Evolutionary conservation across 306 rosid genomes (phyloP).

Genomic region (Rosa chinensis): DNA sequence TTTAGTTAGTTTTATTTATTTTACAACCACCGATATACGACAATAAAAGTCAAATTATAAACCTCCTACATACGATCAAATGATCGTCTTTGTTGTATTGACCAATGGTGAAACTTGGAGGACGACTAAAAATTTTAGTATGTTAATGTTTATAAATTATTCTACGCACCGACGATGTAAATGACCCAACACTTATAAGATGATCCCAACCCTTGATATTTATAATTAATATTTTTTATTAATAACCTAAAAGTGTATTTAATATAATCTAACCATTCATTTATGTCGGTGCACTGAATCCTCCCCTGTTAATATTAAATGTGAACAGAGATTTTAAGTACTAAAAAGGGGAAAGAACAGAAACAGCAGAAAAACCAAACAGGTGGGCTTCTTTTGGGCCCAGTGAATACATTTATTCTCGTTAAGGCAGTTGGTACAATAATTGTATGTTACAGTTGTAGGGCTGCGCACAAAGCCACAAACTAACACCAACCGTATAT

Average conservation of each 20-base stretch:
- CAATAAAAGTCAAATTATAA: too few relatives aligned
- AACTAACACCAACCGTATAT: conserved; percentile 25
- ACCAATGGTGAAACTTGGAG: neutral
- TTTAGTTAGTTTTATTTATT: neutral
- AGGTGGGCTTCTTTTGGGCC: conserved; percentile 32
- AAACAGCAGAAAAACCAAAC: conserved; percentile 35
- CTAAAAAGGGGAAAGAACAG: conserved; percentile 1
- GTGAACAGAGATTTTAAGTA: neutral
- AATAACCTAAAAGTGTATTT: too few relatives aligned
- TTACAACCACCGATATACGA: neutral
- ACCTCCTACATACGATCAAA: neutral
- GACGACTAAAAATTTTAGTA: neutral
- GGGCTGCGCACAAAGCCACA: conserved; percentile 16
- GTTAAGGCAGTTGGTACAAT: conserved; percentile 55
- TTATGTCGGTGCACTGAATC: too few relatives aligned
- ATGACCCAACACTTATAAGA: too few relatives aligned
- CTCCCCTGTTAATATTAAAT: neutral
- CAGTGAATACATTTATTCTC: conserved; percentile 38
- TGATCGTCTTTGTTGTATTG: neutral
- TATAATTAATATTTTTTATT: too few relatives aligned
- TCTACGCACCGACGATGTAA: too few relatives aligned
- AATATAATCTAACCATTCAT: too few relatives aligned
- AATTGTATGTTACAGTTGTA: conserved; percentile 24
- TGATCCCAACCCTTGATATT: too few relatives aligned
- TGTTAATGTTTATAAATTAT: too few relatives aligned